Evolutionary conservation across 2,329 filamentous ascomycete species (phyloP).

Genomic region (Fusarium dimerum): DNA sequence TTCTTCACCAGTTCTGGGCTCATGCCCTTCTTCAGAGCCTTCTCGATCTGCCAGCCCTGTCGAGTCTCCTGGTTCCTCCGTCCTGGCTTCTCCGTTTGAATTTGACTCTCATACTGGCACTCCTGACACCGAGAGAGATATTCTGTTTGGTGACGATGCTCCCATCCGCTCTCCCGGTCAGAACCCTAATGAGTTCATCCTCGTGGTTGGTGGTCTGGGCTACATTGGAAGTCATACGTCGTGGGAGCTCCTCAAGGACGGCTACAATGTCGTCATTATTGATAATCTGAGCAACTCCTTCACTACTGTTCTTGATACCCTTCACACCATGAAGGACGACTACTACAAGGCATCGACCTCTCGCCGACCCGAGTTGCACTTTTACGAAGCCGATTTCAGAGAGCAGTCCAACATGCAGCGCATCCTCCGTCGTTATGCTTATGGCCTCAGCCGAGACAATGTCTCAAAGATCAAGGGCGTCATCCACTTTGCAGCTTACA

Average conservation of each 20-base stretch:
- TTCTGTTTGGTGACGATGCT: constrained; percentile 6
- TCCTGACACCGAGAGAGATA: constrained; percentile 9
- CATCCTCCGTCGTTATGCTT: constrained; percentile 36
- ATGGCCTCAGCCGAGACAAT: neutral
- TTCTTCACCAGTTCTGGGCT: neutral
- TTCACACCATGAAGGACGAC: constrained; percentile 18
- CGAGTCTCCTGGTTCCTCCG: neutral
- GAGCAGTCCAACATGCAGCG: constrained; percentile 35
- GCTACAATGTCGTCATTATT: constrained; percentile 51
- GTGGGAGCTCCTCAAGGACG: constrained; percentile 52
- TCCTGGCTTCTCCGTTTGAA: neutral
- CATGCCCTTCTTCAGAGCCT: neutral
- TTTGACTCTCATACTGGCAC: constrained; percentile 3
- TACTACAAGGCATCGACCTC: constrained; percentile 16
- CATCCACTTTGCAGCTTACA: constrained; percentile 70
- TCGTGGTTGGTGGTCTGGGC: constrained; percentile 54
- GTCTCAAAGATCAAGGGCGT: constrained; percentile 44
- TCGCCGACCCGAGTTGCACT: constrained; percentile 31
- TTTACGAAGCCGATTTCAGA: constrained; percentile 39
- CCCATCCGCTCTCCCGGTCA: constrained; percentile 7
- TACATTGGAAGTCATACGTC: constrained; percentile 57
- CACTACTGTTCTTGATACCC: constrained; percentile 32
- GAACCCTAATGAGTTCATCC: constrained; percentile 28
- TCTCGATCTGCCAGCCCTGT: constrained; percentile 1
- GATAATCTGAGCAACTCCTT: constrained; percentile 47